Evolutionary conservation across 805 yeast species (phyloP).

Genomic region (Wickerhamiella bombiphila): DNA sequence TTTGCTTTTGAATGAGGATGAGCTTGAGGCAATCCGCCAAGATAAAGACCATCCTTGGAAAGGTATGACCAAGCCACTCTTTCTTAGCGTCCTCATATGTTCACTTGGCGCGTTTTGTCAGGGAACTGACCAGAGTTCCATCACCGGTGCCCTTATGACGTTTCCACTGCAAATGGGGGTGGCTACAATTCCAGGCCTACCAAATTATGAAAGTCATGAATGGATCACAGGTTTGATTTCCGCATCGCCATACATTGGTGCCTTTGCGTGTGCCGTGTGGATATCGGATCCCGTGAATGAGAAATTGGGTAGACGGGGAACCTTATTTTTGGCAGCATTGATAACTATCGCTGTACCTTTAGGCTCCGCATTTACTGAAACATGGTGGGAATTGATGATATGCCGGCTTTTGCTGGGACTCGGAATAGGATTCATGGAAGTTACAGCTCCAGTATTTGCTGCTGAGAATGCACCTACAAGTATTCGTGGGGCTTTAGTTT

Average conservation of each 20-base stretch:
- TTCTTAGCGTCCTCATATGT: constrained; percentile 39
- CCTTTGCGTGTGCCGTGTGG: constrained; percentile 33
- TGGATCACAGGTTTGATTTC: constrained; percentile 43
- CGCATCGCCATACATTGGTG: constrained; percentile 43
- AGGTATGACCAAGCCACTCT: constrained; percentile 27
- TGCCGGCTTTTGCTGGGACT: constrained; percentile 45
- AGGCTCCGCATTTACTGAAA: constrained; percentile 47
- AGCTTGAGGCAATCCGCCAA: constrained; percentile 22
- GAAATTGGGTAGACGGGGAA: constrained; percentile 40
- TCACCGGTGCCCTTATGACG: constrained; percentile 49
- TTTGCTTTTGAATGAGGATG: constrained; percentile 21
- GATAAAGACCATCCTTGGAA: constrained; percentile 36
- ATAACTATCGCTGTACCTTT: constrained; percentile 43
- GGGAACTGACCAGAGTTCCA: constrained; percentile 60
- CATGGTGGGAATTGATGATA: constrained; percentile 44
- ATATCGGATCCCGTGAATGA: constrained; percentile 38
- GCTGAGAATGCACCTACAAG: constrained; percentile 46
- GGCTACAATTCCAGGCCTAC: constrained; percentile 1
- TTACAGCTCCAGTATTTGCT: constrained; percentile 53
- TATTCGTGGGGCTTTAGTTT: constrained; percentile 50
- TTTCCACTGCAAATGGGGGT: constrained; percentile 35
- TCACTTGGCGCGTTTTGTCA: constrained; percentile 56
- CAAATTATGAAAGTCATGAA: constrained; percentile 15
- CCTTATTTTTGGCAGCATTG: constrained; percentile 25
- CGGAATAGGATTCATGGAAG: constrained; percentile 51